These are phyloP conservation scores for Ceratobasidium sp. DNA, from an alignment of 1,284 basidiomycete species.

Conservation along the genomic window DNA sequence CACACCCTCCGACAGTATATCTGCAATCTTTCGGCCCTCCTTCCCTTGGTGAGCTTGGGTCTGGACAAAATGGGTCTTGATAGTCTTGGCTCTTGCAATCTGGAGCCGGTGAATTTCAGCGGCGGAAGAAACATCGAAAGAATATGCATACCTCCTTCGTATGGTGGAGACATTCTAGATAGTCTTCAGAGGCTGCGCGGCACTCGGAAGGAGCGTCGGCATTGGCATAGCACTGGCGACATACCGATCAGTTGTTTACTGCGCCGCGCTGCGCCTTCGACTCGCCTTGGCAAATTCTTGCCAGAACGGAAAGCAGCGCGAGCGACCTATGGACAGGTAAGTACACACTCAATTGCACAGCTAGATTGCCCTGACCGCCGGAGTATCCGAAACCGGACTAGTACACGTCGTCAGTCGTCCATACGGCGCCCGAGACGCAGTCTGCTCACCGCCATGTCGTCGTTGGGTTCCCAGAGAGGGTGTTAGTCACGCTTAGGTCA, in stretches of 20 bases:
- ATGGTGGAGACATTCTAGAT: constrained; percentile 91
- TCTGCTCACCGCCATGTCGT: constrained; percentile 53
- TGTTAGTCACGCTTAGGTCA: constrained; percentile 14
- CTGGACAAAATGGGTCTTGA: constrained; percentile 77
- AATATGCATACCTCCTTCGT: constrained; percentile 77
- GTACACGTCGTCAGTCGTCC: constrained; percentile 50
- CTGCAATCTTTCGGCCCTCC: constrained; percentile 73
- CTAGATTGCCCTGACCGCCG: constrained; percentile 58
- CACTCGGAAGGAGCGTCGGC: constrained; percentile 82
- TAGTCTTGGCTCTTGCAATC: constrained; percentile 74
- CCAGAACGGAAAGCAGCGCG: constrained; percentile 92
- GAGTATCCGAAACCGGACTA: constrained; percentile 70
- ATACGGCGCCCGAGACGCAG: not conserved
- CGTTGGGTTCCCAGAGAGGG: constrained; percentile 38
- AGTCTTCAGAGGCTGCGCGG: constrained; percentile 78
- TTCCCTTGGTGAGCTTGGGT: constrained; percentile 68
- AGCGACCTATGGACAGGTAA: constrained; percentile 64
- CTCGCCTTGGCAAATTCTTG: constrained; percentile 84
- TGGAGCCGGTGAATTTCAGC: constrained; percentile 50
- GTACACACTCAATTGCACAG: constrained; percentile 18
- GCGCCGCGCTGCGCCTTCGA: constrained; percentile 5
- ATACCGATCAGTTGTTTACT: not conserved
- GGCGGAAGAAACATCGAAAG: constrained; percentile 30
- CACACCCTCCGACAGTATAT: constrained; percentile 74
- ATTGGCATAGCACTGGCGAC: constrained; percentile 79